Conservation (phyloP, 257 asterid species). For the Lavandula angustifolia region DNA sequence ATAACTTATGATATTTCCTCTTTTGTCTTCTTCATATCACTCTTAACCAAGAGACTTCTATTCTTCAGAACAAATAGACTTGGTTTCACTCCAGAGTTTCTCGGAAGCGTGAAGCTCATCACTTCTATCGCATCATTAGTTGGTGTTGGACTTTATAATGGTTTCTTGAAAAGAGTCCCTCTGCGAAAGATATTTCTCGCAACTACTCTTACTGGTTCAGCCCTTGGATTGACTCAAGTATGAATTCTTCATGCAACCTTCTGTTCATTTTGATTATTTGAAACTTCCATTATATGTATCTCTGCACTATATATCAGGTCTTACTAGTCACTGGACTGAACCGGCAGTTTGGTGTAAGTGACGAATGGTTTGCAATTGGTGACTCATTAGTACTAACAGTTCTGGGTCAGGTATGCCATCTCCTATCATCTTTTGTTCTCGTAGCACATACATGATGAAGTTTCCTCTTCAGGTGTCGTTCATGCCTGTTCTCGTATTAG, state of each 20-base stretch:
- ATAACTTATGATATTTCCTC: conserved; percentile 6
- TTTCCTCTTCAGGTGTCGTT: conserved; percentile 63
- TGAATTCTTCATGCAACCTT: conserved; percentile 5
- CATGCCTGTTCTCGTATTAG: conserved; percentile 89
- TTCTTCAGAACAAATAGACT: conserved; percentile 73
- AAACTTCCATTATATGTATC: background rate
- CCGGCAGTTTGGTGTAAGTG: conserved; percentile 73
- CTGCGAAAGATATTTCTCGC: conserved; percentile 65
- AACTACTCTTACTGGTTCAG: conserved; percentile 67
- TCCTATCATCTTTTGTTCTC: background rate
- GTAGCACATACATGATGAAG: background rate
- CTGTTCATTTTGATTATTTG: conserved; percentile 3
- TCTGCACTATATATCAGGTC: conserved; percentile 44
- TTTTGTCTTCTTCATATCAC: conserved; percentile 9
- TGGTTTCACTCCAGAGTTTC: conserved; percentile 86
- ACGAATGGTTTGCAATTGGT: conserved; percentile 92
- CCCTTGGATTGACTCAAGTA: conserved; percentile 83
- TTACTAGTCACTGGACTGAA: conserved; percentile 83
- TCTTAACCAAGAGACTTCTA: conserved; percentile 30
- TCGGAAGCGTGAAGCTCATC: conserved; percentile 86
- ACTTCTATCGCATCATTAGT: conserved; percentile 80
- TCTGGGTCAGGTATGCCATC: conserved; percentile 66
- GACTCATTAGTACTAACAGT: conserved; percentile 86
- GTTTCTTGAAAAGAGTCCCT: conserved; percentile 72
- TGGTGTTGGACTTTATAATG: conserved; percentile 84